Evolutionary conservation across 2,329 filamentous ascomycete genomes (phyloP), one percentile per base, ranked within the genome.

Genomic region (Karstenula rhodostoma): DNA sequence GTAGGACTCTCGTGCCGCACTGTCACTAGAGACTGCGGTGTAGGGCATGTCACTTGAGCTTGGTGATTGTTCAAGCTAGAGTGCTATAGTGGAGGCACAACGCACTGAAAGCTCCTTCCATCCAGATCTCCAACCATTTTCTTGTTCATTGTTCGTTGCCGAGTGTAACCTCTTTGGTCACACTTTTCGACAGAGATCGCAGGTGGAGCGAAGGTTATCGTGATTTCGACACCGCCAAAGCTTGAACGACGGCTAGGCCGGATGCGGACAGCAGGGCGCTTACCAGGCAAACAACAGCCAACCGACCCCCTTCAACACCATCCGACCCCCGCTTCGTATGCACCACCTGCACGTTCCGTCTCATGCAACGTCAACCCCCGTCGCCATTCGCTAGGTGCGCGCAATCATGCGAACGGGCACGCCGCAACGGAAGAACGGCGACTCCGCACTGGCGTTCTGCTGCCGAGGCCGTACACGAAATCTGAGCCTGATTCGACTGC

Each of bases 321-420:
- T 62, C 65, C 63, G 65, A 15, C 19, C 69, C 70, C 68, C 67
- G 35, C 63, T 69, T 67, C 65, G 67, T 68, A 67, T 73, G 71
- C 73, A 64, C 72, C 42, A 54, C 51, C 68, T 76, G 73, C 73
- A 69, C 57, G 68, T 65, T 65, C 61, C 60, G 47, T 52, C 57
- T 56, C 59, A 62, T 67, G 57, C 62, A 60, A 64, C 62, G 58
- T 44, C 48, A 53, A 29, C 53, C 53, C 56, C 58, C 52, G 43
- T 57, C 44, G 54, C 67, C 67, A 76, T 77, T 77, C 70, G 74
- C 65, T 64, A 60, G 58, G 35, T 35, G n/a, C 8, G 33, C 32
- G 56, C 44, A 68, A 64, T 76, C 71, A 76, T 77, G 75, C 75
- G 74, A 77, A 76, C 74, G 58, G 62, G 70, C 62, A 61, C 25